Conservation (phyloP, 257 asterid genomes). For the Petunia axillaris region DNA sequence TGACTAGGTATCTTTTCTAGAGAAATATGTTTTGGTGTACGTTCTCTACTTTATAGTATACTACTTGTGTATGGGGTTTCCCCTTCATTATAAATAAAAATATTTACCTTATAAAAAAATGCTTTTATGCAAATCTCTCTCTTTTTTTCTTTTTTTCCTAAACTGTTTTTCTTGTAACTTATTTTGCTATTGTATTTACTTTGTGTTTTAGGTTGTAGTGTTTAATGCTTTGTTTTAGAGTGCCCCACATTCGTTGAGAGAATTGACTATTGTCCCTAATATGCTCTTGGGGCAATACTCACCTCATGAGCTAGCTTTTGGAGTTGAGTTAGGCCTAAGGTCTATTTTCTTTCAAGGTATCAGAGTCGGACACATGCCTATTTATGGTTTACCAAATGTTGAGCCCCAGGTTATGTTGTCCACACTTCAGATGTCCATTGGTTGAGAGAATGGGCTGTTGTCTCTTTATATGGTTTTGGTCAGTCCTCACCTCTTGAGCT, state of each 20-base stretch:
- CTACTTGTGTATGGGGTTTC: too few species aligned
- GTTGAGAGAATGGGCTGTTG: background rate
- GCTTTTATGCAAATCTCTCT: background rate
- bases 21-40: too few species aligned
- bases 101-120: too few species aligned
- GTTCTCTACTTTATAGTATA: too few species aligned
- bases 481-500: background rate
- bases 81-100: too few species aligned
- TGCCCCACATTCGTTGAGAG: too few species aligned
- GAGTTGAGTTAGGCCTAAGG: too few species aligned
- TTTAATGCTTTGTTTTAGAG: background rate
- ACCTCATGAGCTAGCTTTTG: background rate
- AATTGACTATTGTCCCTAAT: background rate
- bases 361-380: background rate
- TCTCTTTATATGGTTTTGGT: background rate
- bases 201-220: background rate
- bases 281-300: background rate
- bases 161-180: background rate
- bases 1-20: too few species aligned
- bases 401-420: background rate
- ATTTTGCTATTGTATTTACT: background rate
- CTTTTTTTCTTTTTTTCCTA: background rate
- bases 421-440: background rate
- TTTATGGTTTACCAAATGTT: background rate
- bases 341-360: too few species aligned